Evolutionary conservation across 495 filamentous ascomycete species (phyloP).

Genomic region (Lasiosphaeriaceae sp.): DNA sequence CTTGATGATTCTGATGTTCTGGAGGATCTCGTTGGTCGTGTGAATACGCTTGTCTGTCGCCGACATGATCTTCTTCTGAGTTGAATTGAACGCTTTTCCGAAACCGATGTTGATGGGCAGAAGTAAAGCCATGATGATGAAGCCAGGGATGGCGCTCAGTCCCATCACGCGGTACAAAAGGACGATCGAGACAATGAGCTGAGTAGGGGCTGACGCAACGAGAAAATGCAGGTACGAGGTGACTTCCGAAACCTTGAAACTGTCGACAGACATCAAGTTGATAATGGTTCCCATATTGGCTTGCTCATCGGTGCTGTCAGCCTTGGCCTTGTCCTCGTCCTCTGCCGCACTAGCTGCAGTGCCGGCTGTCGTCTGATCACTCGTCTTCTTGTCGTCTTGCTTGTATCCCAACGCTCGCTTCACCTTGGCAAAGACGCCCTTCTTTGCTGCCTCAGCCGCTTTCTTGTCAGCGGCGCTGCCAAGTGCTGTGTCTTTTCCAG

Average conservation of each 20-base stretch:
- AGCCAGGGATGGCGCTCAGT: constrained; percentile 88
- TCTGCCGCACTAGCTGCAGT: constrained; percentile 23
- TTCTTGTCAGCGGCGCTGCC: constrained; percentile 47
- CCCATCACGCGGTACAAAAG: constrained; percentile 89
- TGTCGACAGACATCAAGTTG: constrained; percentile 98
- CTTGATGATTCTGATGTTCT: constrained; percentile 99
- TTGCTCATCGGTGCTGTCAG: constrained; percentile 57
- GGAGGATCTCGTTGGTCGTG: constrained; percentile 92
- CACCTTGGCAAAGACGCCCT: constrained; percentile 44
- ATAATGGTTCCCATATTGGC: constrained; percentile 95
- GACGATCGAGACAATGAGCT: constrained; percentile 64
- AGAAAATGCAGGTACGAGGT: constrained; percentile 90
- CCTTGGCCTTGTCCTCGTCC: constrained; percentile 37
- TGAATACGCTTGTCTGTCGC: constrained; percentile 96
- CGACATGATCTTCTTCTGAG: constrained; percentile 86
- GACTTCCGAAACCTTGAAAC: constrained; percentile 94
- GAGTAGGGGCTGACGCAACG: constrained; percentile 78
- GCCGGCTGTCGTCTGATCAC: constrained; percentile 16
- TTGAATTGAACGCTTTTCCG: constrained; percentile 73
- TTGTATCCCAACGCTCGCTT: constrained; percentile 57
- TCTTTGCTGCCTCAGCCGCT: constrained; percentile 32
- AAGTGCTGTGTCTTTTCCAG: constrained; percentile 65
- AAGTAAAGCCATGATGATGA: constrained; percentile 84
- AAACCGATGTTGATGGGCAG: constrained; percentile 86
- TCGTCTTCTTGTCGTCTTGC: constrained; percentile 44